phyloP scores from a whole-genome alignment of 148 eudicot species.

The Fagopyrum tataricum region DNA sequence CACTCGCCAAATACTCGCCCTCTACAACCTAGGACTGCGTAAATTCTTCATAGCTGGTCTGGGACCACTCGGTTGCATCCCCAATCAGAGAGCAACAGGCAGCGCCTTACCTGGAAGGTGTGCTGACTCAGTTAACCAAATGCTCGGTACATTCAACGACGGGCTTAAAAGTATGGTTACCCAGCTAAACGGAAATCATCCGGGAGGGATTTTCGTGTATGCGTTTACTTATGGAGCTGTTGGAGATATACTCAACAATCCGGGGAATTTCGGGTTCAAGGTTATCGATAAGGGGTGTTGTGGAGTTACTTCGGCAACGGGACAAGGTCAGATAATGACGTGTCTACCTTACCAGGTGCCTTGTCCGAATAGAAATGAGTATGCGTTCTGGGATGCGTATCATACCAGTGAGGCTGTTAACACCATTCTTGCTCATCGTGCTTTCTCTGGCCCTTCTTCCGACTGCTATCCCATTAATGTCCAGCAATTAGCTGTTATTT shows the following conservation, averaged over 20 bases:
- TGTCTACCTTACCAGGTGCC: conserved; percentile 52
- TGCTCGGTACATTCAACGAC: conserved; percentile 62
- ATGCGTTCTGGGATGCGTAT: conserved; percentile 82
- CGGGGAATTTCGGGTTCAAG: conserved; percentile 50
- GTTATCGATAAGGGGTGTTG: conserved; percentile 75
- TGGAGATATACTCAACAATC: conserved; percentile 76
- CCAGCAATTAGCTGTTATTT: conserved; percentile 61
- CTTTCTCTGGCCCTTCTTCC: conserved; percentile 47
- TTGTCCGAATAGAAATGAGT: conserved; percentile 53
- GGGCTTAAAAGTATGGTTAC: conserved; percentile 52
- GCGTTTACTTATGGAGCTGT: conserved; percentile 52
- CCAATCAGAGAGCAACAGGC: conserved; percentile 64
- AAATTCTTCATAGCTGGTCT: conserved; percentile 64
- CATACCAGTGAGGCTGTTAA: conserved; percentile 78
- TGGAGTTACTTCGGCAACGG: conserved; percentile 30
- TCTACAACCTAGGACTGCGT: conserved; percentile 65
- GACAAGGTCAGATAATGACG: conserved; percentile 53
- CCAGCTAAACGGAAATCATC: conserved; percentile 49
- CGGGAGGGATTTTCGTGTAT: conserved; percentile 63
- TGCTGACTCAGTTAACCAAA: conserved; percentile 75
- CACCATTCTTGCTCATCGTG: conserved; percentile 65
- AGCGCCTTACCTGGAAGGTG: conserved; percentile 64
- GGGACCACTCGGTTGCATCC: conserved; percentile 86
- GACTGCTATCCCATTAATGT: conserved; percentile 75
- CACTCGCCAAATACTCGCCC: conserved; percentile 59